Conservation (phyloP, 768 basidiomycete species). For the Leccinum longicurvipes region DNA sequence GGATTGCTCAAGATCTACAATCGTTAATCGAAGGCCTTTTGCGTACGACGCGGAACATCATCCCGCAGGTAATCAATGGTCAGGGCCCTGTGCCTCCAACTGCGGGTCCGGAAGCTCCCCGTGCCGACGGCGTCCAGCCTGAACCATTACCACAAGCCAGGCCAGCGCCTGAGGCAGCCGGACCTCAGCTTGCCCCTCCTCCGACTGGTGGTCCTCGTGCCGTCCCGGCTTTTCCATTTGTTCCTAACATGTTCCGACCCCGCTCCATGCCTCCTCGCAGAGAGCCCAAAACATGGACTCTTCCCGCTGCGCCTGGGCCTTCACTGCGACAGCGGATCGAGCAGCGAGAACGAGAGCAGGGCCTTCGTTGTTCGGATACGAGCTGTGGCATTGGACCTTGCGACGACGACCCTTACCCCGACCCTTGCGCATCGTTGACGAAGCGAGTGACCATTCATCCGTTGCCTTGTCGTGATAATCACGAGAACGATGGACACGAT, state of each 20-base stretch:
- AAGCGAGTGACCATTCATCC: constrained; percentile 26
- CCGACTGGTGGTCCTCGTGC: constrained; percentile 11
- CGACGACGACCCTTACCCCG: constrained; percentile 61
- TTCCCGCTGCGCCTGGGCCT: constrained; percentile 62
- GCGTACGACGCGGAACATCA: constrained; percentile 24
- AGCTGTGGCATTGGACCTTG: constrained; percentile 74
- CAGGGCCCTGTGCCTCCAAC: constrained; percentile 8
- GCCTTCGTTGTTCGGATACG: constrained; percentile 67
- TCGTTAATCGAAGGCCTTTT: constrained; percentile 26
- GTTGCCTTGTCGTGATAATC: constrained; percentile 10
- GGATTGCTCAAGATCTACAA: no score
- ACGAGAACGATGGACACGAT: constrained; percentile 1
- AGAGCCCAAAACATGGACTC: constrained; percentile 51
- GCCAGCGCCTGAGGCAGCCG: constrained; percentile 2
- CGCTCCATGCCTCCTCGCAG: constrained; percentile 26
- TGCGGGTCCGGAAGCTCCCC: not conserved
- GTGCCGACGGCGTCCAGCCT: constrained; percentile 1
- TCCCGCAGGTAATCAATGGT: constrained; percentile 20
- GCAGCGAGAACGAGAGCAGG: constrained; percentile 66
- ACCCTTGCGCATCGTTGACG: constrained; percentile 17
- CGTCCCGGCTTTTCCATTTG: constrained; percentile 13
- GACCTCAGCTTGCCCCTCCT: constrained; percentile 3
- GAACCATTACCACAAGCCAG: constrained; percentile 10
- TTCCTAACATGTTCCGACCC: constrained; percentile 24
- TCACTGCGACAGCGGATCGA: constrained; percentile 75